Evolutionary conservation across 192 early-diverging fungal genomes (phyloP).

Genomic region (Rhizophagus sp.): DNA sequence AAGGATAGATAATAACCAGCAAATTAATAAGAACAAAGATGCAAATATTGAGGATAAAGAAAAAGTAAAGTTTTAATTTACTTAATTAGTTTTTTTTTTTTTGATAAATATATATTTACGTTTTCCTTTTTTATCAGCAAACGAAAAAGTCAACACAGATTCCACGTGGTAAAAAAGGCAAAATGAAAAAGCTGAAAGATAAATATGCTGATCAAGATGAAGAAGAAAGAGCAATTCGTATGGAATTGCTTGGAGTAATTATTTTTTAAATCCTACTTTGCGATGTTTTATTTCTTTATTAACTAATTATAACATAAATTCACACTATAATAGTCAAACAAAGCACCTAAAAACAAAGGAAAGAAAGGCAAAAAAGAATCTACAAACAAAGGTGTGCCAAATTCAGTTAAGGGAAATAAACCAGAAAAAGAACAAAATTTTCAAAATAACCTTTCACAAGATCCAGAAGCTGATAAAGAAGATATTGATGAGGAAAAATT

Average conservation of each 20-base stretch:
- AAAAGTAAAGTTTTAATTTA: constrained; percentile 19
- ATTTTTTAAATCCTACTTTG: not conserved
- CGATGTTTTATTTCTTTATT: not conserved
- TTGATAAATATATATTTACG: not conserved
- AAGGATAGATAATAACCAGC: constrained; percentile 5
- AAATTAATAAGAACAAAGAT: constrained; percentile 41
- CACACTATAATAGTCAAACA: constrained; percentile 49
- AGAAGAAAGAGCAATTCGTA: constrained; percentile 80
- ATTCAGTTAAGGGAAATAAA: constrained; percentile 16
- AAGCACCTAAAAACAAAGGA: constrained; percentile 72
- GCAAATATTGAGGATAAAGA: constrained; percentile 32
- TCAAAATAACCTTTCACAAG: constrained; percentile 24
- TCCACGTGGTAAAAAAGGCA: constrained; percentile 84
- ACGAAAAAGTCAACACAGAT: constrained; percentile 25
- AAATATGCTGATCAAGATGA: constrained; percentile 97
- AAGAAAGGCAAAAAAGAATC: constrained; percentile 69
- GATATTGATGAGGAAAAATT: not conserved
- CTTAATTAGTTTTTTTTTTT: not conserved
- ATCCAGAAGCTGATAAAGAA: constrained; percentile 33
- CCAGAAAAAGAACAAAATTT: constrained; percentile 24
- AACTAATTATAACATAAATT: constrained; percentile 6
- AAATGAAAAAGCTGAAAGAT: constrained; percentile 88
- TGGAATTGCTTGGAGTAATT: constrained; percentile 77
- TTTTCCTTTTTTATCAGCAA: not conserved
- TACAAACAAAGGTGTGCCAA: constrained; percentile 40